These are phyloP conservation scores for Mucor lusitanicus DNA, from an alignment of 371 early-diverging fungal species.

Conservation along the genomic window DNA sequence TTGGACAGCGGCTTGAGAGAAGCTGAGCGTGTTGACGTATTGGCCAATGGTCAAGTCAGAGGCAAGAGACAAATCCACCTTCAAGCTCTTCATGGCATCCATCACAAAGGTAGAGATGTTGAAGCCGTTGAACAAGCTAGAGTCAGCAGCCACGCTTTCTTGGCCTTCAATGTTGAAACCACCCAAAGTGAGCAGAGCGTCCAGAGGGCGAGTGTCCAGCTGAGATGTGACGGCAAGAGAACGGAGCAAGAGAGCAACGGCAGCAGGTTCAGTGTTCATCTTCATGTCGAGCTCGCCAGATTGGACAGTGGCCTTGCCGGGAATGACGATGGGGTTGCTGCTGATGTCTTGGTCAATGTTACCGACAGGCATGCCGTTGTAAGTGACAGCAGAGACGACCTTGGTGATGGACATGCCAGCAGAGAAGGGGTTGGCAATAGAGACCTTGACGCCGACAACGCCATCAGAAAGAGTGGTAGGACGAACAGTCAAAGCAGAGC, in stretches of 20 bases:
- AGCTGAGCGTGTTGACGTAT: slow-evolving; percentile 46
- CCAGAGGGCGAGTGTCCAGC: slow-evolving; percentile 48
- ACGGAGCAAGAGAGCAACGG: slow-evolving; percentile 49
- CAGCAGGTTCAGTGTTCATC: slow-evolving; percentile 50
- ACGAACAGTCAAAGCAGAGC: slow-evolving; percentile 47
- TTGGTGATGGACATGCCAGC: slow-evolving; percentile 53
- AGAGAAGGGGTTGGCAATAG: slow-evolving; percentile 59
- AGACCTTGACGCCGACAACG: slow-evolving; percentile 52
- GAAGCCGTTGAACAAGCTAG: slow-evolving; percentile 47
- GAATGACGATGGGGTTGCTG: slow-evolving; percentile 42
- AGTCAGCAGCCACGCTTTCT: slow-evolving; percentile 35
- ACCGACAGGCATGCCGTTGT: slow-evolving; percentile 53
- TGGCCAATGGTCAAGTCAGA: slow-evolving; percentile 56
- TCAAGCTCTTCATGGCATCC: slow-evolving; percentile 55
- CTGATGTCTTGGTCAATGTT: slow-evolving; percentile 53
- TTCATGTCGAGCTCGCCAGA: slow-evolving; percentile 37
- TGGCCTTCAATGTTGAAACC: slow-evolving; percentile 46
- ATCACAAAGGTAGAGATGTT: slow-evolving; percentile 52
- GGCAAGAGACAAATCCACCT: slow-evolving; percentile 54
- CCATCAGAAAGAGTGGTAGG: slow-evolving; percentile 45
- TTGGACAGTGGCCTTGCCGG: slow-evolving; percentile 35
- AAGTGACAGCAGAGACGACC: slow-evolving; percentile 50
- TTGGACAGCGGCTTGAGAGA: slow-evolving; percentile 52
- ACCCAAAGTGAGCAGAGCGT: slow-evolving; percentile 51
- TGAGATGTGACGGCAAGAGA: slow-evolving; percentile 50